Conservation (phyloP, 1,139 yeast genomes). For the Yamadazyma oceani region DNA sequence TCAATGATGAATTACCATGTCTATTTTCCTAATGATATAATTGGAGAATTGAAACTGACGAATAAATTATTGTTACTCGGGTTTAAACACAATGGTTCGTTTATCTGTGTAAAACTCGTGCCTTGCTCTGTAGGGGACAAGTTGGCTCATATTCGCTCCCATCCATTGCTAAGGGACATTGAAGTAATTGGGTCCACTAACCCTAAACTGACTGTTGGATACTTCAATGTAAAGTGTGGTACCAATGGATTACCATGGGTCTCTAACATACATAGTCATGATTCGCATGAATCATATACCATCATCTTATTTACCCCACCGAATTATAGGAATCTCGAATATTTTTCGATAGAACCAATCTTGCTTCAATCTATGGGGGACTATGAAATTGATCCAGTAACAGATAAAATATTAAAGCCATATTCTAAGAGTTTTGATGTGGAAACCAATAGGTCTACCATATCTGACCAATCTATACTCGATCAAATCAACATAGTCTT, state of each 20-base stretch:
- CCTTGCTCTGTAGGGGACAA: not conserved
- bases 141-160: constrained; percentile 3
- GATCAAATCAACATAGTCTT: constrained; percentile 36
- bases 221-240: constrained; percentile 2
- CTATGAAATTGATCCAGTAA: constrained; percentile 7
- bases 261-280: not conserved
- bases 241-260: too few relatives aligned
- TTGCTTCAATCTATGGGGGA: constrained; percentile 54
- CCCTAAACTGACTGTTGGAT: constrained; percentile 11
- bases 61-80: constrained; percentile 25
- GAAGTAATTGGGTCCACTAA: constrained; percentile 22
- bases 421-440: constrained; percentile 7
- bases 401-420: constrained; percentile 4
- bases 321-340: constrained; percentile 69
- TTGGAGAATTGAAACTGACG: constrained; percentile 10
- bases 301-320: constrained; percentile 75
- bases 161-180: constrained; percentile 12
- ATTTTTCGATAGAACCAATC: constrained; percentile 74
- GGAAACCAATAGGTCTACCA: constrained; percentile 12
- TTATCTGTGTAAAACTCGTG: constrained; percentile 25
- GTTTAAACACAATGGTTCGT: constrained; percentile 23
- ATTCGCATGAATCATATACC: constrained; percentile 19
- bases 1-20: constrained; percentile 28
- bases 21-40: constrained; percentile 38
- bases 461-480: constrained; percentile 30